Evolutionary conservation across 768 basidiomycete genomes (phyloP), one percentile per base, ranked within the genome.

Genomic region (Suillus tomentosus): DNA sequence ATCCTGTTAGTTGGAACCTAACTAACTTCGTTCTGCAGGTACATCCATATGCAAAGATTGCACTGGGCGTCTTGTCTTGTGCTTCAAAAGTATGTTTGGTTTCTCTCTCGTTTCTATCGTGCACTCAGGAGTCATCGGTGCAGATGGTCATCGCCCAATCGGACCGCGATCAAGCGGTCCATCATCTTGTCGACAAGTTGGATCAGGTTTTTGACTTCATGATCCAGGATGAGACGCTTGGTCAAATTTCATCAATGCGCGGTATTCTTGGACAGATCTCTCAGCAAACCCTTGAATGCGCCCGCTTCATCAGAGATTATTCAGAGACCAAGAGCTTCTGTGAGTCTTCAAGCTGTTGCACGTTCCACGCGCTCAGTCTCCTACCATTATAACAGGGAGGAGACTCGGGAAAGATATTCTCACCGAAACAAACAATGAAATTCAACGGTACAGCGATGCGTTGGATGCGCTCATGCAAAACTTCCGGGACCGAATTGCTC

Each of bases 251-350:
- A 17, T 57, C 51, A 0, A 58, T 48, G 64, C 14, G n/a, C 5
- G 37, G 34, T 17, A 64, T 58, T 6, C 22, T 64, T 13, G 64
- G 42, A n/a, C 55, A 39, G 10, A 57, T 58, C 10, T 42, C 57
- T 19, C 62, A 66, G 43, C 54, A 57, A n/a, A 59, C 63, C 6
- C 27, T 45, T 2, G 56, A 64, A 34, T 66, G 65, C 17, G 40
- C 55, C 6, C 37, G 63, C 7, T 66, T 66, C 36, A 59, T 66
- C 27, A 24, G 8, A 22, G 51, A 65, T 9, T 66, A 66, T 40
- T 34, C 64, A 5, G 63, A 43, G 14, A 60, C 14, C 9, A 66
- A 58, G 45, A 56, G 14, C 10, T 65, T 66, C 22, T 56, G 65
- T 66, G 48, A 36, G 65, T 48, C 14, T 40, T 40, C 14, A 40